phyloP scores from a whole-genome alignment of 805 yeast genomes.

The Ogataea neopini region DNA sequence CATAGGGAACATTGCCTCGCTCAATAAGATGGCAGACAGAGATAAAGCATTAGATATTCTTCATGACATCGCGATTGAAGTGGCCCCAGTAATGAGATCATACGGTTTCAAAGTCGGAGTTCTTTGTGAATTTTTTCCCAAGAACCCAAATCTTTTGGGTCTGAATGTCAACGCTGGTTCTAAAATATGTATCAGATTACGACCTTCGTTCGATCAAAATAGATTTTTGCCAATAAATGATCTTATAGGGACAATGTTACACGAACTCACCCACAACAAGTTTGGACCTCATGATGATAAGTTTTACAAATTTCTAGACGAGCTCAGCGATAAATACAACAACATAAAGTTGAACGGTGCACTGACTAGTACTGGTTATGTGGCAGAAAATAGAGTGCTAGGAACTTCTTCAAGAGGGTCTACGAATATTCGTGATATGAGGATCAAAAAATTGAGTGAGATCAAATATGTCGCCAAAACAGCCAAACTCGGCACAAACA shows the following conservation, averaged over 20 bases:
- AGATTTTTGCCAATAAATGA: slow-evolving; percentile 63
- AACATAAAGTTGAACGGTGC: slow-evolving; percentile 45
- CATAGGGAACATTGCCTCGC: slow-evolving; percentile 42
- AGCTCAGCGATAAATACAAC: slow-evolving; percentile 52
- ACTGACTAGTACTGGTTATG: slow-evolving; percentile 46
- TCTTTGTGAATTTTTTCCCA: slow-evolving; percentile 82
- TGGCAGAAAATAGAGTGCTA: slow-evolving; percentile 47
- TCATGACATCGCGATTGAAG: slow-evolving; percentile 66
- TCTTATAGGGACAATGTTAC: slow-evolving; percentile 80
- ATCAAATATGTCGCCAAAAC: slow-evolving; percentile 43
- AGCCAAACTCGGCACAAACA: slow-evolving; percentile 36
- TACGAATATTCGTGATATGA: slow-evolving; percentile 35
- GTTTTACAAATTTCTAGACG: slow-evolving; percentile 68
- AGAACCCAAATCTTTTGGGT: slow-evolving; percentile 64
- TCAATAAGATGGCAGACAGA: slow-evolving; percentile 43
- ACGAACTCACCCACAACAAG: slow-evolving; percentile 81
- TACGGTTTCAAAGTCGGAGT: slow-evolving; percentile 64
- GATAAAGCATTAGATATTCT: slow-evolving; percentile 60
- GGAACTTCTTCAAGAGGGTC: slow-evolving; percentile 35
- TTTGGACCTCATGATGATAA: slow-evolving; percentile 77
- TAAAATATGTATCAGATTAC: slow-evolving; percentile 68
- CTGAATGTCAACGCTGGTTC: slow-evolving; percentile 78
- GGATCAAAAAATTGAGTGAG: slow-evolving; percentile 43
- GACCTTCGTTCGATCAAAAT: slow-evolving; percentile 54
- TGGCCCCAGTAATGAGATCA: slow-evolving; percentile 76